Evolutionary conservation across 306 rosid species (phyloP).

Genomic region (Inga oerstediana): DNA sequence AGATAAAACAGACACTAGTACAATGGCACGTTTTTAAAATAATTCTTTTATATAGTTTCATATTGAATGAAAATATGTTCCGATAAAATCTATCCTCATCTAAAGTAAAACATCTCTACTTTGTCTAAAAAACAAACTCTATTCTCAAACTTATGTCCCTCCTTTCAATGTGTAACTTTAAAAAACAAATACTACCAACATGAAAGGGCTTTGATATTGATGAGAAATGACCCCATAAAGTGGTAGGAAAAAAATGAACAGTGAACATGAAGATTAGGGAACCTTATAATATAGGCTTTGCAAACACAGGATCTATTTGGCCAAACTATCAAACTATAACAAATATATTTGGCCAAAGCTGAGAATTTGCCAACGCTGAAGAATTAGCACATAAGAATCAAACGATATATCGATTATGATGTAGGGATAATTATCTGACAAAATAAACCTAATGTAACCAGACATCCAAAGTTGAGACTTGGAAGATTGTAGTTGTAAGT

Average conservation of each 20-base stretch:
- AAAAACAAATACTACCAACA: not conserved
- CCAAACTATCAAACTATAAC: not conserved
- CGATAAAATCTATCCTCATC: not conserved
- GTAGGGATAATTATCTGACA: not conserved
- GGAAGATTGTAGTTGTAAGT: not conserved
- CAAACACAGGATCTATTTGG: not conserved
- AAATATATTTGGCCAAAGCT: not conserved
- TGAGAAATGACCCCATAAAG: not conserved
- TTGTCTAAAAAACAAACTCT: not conserved
- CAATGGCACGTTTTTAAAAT: not conserved
- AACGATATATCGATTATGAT: not conserved
- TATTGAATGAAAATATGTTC: not conserved
- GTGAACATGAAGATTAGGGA: not conserved
- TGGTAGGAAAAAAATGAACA: not conserved
- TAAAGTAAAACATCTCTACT: not conserved
- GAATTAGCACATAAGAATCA: not conserved
- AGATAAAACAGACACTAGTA: not conserved
- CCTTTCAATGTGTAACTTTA: not conserved
- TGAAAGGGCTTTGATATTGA: not conserved
- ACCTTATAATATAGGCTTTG: not conserved
- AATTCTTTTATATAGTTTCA: not conserved
- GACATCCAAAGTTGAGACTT: not conserved
- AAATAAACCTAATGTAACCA: not conserved
- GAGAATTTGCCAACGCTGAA: not conserved
- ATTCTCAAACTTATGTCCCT: not conserved